Percentiles rank a stretch among this genome's conserved stretches.
These are phyloP conservation scores for Russula earlei DNA, from an alignment of 768 basidiomycete genomes.

Conservation along the genomic window DNA sequence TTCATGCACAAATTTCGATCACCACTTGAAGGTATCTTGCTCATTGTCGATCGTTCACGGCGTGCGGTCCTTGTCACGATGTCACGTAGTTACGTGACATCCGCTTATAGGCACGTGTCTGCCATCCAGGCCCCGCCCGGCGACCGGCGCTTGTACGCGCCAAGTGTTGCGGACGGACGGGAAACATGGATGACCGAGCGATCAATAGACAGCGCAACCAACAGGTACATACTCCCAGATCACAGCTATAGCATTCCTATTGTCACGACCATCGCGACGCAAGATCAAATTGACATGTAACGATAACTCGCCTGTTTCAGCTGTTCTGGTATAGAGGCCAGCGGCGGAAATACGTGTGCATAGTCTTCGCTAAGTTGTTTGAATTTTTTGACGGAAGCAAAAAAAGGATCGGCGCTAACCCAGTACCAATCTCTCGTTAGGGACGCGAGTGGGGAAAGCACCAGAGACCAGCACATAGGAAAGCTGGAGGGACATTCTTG, in stretches of 20 bases:
- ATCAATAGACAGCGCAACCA: not conserved
- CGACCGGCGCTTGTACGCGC: not conserved
- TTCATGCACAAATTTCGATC: conserved; percentile 11
- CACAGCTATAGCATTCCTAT: not conserved
- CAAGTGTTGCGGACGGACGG: not conserved
- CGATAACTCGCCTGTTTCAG: not conserved
- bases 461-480: not conserved
- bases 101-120: conserved; percentile 8
- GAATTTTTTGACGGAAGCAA: conserved; percentile 8
- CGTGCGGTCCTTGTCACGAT: conserved; percentile 12
- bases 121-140: not conserved
- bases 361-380: conserved; percentile 9
- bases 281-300: not conserved
- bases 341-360: not conserved
- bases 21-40: conserved; percentile 16
- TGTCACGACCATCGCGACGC: not conserved
- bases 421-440: not conserved
- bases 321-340: not conserved
- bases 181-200: conserved; percentile 1
- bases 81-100: conserved; percentile 17
- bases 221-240: not conserved
- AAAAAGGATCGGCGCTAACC: not conserved
- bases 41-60: conserved; percentile 12
- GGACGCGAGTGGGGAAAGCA: not conserved
- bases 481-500: not conserved